Base-by-base conservation (phyloP, 2,329 filamentous ascomycete genomes). In the Colletotrichum nymphaeae region DNA sequence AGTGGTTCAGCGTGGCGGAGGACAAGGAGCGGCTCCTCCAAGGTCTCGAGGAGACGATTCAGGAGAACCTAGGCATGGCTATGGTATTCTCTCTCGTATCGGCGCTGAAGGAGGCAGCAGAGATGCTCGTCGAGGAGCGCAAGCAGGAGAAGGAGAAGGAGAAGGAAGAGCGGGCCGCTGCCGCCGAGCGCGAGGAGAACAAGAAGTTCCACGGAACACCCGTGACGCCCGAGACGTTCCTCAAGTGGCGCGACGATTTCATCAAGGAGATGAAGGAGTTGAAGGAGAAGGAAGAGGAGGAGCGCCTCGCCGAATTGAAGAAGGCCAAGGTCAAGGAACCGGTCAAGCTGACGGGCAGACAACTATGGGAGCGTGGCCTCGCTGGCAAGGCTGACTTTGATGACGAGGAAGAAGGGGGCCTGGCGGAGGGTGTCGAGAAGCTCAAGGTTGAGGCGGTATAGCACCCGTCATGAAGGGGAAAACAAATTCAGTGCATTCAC, bases 1-100 rank as follows among this genome's bases (percentile, higher is more conserved):
- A 90, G 32, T 90, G 93, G 79, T 92, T 99, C 82, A 93, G 93
- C 80, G 88, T 98, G 59, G 89, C 93, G 78, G 91, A 93, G 62
- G 97, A 99, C 86, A 95, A 94, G 80, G 87, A 90, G 22, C 84
- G 84, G 65, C 90, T 99, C 16, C 89, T 98, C 19, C 87, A 91
- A 63, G 89, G 90, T 1, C 86, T 98, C 14, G 83, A 91, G 52
- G 91, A 93, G 19, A 94, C 93, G 0, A 93, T 98, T 46, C 92
- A 97, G 81, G 97, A 99, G 83, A 98, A 95, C 77, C 85, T 98
- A 73, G 97, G 97, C 75, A 98, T 98, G 93, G 94, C 95, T 68
- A 99, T 99, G 97, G 86, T 99, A 1, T 99, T 98, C 84, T 95
- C 96, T 0, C 86, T 99, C 28, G 93, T 97, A 67, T 94, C 93